phyloP scores from a whole-genome alignment of 768 basidiomycete genomes.

The Collybiopsis luxurians region DNA sequence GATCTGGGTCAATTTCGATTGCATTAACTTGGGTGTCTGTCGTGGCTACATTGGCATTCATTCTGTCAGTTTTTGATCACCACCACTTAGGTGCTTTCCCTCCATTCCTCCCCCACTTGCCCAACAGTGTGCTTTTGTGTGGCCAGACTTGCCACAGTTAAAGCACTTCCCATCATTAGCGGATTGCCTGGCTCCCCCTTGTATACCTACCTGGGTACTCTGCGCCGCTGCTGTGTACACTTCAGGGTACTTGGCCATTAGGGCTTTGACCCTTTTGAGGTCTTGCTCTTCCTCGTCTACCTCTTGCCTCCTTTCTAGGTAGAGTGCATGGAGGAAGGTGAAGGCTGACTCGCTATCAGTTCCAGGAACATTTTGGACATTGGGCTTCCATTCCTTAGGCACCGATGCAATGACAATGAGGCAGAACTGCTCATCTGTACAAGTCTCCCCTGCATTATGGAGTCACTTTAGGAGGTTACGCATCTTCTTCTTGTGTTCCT shows the following conservation, averaged over 20 bases:
- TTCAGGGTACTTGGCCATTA: neutral
- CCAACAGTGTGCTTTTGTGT: neutral
- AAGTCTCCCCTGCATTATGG: neutral
- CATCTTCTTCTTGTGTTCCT: neutral
- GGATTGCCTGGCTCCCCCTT: no score
- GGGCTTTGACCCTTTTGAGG: neutral
- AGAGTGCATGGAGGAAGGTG: neutral
- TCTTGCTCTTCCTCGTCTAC: neutral
- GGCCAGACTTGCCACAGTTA: neutral
- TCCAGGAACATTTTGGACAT: neutral
- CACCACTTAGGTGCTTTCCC: no score
- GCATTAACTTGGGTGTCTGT: no score
- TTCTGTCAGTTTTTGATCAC: no score
- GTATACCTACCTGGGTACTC: no score
- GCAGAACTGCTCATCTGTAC: neutral
- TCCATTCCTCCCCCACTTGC: neutral
- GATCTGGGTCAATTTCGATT: no score
- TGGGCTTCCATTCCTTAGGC: neutral
- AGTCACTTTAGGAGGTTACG: neutral
- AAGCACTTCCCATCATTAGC: no score
- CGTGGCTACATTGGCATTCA: no score
- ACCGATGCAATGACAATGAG: neutral
- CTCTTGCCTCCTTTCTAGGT: neutral
- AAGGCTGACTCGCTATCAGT: neutral
- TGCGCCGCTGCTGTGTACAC: no score